Base-by-base conservation (phyloP, 345 rosid genomes). In the Geranium brycei region DNA sequence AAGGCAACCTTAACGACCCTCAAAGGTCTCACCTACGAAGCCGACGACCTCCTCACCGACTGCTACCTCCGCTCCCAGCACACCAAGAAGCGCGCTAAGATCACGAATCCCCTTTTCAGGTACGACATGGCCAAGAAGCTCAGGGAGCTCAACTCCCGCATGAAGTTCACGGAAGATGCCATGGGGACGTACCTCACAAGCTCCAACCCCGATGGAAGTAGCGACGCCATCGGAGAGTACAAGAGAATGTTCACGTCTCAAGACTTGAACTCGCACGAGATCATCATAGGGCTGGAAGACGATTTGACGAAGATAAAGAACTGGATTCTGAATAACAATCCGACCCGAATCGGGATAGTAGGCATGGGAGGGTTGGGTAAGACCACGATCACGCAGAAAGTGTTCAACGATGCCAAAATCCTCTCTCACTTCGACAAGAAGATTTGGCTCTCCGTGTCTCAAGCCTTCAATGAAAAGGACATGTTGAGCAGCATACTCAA, bases 361-460 rank as follows among this genome's bases (percentile, higher is more conserved):
- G 78, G 78, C 30, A 71, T 75, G 78, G 75, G 78, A 12, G 78
- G 78, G 4, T n/a, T 75, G 10, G 78, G 78, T 0, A 75, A 75
- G 60, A 75, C 78, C 41, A 75, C 78, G 0, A 57, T 68, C 16
- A 72, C 70, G 19, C 68, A 61, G 58, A 68, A 71, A 62, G 35
- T 71, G 41, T 71, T 62, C 56, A 68, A 62, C 58, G 70, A 75
- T 8, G 62, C n/a, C 13, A 62, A 68, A 4, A 31, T 71, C 1
- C 41, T 13, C 17, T 1, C 13, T 3, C 65, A 47, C 28, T 75
- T 68, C 32, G 70, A 71, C 3, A 62, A 60, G 61, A 71, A 17
- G 68, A 62, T 75, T 15, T 71, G 75, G 79, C 64, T 75, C 51
- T 61, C 72, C 1, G 68, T 71, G 59, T 75, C 75, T 55, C 75